Percentiles rank a stretch among this genome's conserved stretches.
phyloP scores from a whole-genome alignment of 2,329 filamentous ascomycete genomes.

The Penicillium crustosum region DNA sequence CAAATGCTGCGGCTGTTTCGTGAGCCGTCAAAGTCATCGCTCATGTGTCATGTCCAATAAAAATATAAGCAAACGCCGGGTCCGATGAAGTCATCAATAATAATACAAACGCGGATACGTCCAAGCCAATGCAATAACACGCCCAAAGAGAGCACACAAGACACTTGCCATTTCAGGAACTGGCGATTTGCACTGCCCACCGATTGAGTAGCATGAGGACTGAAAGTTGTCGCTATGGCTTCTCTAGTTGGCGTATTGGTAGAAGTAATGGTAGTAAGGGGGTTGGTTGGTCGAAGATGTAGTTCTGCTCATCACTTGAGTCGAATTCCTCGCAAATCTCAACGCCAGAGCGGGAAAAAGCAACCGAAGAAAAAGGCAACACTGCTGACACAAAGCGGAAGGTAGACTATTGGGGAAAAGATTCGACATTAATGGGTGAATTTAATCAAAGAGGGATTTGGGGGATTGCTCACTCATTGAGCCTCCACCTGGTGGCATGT shows the following conservation, averaged over 20 bases:
- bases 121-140: slow-evolving; percentile 24
- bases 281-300: background rate
- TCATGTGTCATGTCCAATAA: slow-evolving; percentile 11
- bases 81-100: slow-evolving; percentile 24
- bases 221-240: slow-evolving; percentile 4
- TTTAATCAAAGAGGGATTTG: slow-evolving; percentile 17
- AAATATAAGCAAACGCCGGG: slow-evolving; percentile 20
- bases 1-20: slow-evolving; percentile 17
- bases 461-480: slow-evolving; percentile 61
- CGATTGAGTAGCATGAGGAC: slow-evolving; percentile 19
- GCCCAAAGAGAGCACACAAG: slow-evolving; percentile 27
- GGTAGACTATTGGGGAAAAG: slow-evolving; percentile 43
- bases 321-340: slow-evolving; percentile 27
- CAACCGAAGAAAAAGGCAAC: slow-evolving; percentile 47
- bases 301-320: slow-evolving; percentile 7
- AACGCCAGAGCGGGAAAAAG: slow-evolving; percentile 49
- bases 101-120: slow-evolving; percentile 15
- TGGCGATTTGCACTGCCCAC: slow-evolving; percentile 19
- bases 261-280: background rate
- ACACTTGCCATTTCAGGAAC: slow-evolving; percentile 15
- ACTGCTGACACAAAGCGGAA: slow-evolving; percentile 56
- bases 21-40: slow-evolving; percentile 9
- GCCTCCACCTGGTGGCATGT: slow-evolving; percentile 69
- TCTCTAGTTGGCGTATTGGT: slow-evolving; percentile 2
- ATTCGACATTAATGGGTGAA: slow-evolving; percentile 28